Evolutionary conservation across 306 rosid species (phyloP), one percentile per base, ranked within the genome.

Genomic region (Citrullus amarus): DNA sequence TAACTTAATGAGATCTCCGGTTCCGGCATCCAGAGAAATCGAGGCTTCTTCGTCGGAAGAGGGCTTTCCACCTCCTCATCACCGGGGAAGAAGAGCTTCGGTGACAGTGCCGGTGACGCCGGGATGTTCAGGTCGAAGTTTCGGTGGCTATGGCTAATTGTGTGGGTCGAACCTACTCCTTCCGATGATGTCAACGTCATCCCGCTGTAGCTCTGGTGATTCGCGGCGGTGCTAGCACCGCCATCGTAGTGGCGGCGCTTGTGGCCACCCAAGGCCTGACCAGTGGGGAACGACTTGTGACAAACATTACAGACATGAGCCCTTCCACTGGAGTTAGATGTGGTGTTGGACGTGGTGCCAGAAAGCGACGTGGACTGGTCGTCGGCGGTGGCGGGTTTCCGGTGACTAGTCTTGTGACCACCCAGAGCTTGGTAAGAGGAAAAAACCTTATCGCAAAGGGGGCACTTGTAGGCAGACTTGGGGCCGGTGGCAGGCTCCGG

Each of bases 241-340:
- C 93, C 97, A 20, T 95, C 96, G 56, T 95, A 95, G 91, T 95
- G 97, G 83, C 97, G 89, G 9, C 99, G 92, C 84, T 95, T 95
- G 90, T 95, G 99, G 5, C 99, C 97, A 4, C 99, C 99, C 15
- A 95, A 80, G 39, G 97, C 97, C 81, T 95, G 99, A 0, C 99
- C 99, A 0, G 97, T 91, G 1, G 97, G 88, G 58, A 92, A 92
- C 25, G 85, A 68, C 90, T 92, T 95, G 83, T 92, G 91, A 76
- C 99, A 95, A 79, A 95, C 93, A 48, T 92, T 84, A 75, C 99
- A 92, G 84, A 87, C 89, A 72, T 95, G 99, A 82, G 81, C 80
- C 89, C 82, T 88, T 20, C 60, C 85, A 4, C 80, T 81, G 1
- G 74, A 22, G 6, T 38, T 11, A 43, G 78, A 20, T 20, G 25